Base-by-base conservation (phyloP, 371 early-diverging fungal species). In the Dichotomocladium elegans region DNA sequence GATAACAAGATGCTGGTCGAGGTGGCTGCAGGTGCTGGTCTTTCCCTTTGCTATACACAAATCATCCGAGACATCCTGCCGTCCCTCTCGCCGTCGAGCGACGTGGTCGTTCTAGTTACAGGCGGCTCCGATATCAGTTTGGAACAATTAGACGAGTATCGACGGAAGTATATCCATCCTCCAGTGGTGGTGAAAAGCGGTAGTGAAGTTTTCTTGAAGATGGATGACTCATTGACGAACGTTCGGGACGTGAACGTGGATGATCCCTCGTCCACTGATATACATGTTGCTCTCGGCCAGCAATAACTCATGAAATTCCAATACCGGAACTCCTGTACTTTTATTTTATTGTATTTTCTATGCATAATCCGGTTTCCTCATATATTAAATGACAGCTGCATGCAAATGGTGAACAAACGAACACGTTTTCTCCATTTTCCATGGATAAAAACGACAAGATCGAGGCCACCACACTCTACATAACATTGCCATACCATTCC, bases 51-150 rank as follows among this genome's bases (percentile, higher is more conserved):
- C 31, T 84, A 80, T 54, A 77, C 82, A 15, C 72, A 77, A 15
- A 60, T 81, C 11, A 70, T 84, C 28, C 65, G 77, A 14, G 74
- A 81, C 42, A 76, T 81, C 15, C 51, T 81, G 43, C 81, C 84
- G 0, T 63, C 77, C 19, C 57, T 83, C 17, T 61, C 64, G 5
- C 59, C 68, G 12, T 58, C 70, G 3, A 76, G 76, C 5, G 76
- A 81, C 43, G 68, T 83, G 4, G 77, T 83, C 7, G 66, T 83
- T 3, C 60, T 83, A 33, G 78, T 81, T 26, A 81, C 81, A 19
- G 84, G 84, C 17, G 84, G 84, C 14, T 81, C 81, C 4, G 81
- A 83, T 47, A 72, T 81, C 29, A 74, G 64, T 29, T 55, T 83
- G 9, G 64, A 66, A 4, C 64, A 70, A 19, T 48, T 83, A 44